Base-by-base conservation (phyloP, 768 basidiomycete genomes). In the Trametes punicea region DNA sequence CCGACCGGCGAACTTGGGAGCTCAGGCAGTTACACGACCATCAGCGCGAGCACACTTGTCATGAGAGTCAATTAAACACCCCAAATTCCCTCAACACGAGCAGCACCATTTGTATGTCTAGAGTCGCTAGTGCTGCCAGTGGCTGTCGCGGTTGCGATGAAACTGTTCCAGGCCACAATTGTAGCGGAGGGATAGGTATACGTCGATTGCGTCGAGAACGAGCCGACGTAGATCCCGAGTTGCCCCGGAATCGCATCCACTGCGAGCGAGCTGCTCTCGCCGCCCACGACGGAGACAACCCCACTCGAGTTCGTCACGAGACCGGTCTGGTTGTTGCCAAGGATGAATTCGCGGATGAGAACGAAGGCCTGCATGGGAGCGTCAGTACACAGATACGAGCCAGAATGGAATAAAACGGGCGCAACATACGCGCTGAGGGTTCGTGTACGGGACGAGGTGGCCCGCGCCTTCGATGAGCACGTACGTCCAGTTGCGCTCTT, bases 261-360 rank as follows among this genome's bases (percentile, higher is more conserved):
- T 6, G 73, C 74, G 2, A 85, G 68, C 2, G 75, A 68, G 1
- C 74, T 39, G 62, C 75, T 69, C 60, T 82, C 81, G 6, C 86
- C 87, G 11, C 79, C 81, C n/a, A 78, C 57, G 34, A 80, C 78
- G 1, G 65, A 46, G 30, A 61, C 60, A 15, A 60, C 33, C 33
- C 68, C 70, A 62, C 58, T 51, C 23, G 34, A 21, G 62, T 55
- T 66, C 15, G 66, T 71, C 30, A 88, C 80, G 4, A 81, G 74
- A 0, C 87, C 88, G 1, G 82, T 83, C 33, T 71, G 52, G 67
- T 86, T 85, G 54, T 69, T 70, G 3, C 88, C 87, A 29, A 90
- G 72, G 46, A 89, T 72, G 59, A 88, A 89, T 57, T 90, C 84
- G 16, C 82, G 80, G 15, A 77, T 65, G 67, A 89, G 81, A 18